Percentiles rank a stretch among this genome's conserved stretches.
Conservation (phyloP, 2,329 filamentous ascomycete genomes). For the Fusarium duplospermum region DNA sequence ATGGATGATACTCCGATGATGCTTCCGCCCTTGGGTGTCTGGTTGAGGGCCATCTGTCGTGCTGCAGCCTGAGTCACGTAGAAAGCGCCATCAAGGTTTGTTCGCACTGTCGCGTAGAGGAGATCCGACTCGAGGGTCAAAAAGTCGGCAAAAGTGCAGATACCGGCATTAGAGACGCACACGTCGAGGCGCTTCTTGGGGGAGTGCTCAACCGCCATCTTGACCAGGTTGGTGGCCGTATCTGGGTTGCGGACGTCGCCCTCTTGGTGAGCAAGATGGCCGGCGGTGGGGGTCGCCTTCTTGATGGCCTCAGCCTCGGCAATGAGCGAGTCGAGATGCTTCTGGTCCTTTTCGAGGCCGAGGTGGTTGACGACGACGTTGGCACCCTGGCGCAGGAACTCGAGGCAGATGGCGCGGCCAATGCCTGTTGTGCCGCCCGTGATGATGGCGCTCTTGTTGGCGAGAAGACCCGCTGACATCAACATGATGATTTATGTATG, state of each 20-base stretch:
- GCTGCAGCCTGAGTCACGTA: slow-evolving; percentile 88
- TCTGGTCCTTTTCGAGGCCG: slow-evolving; percentile 64
- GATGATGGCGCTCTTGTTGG: slow-evolving; percentile 83
- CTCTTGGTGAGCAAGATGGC: slow-evolving; percentile 73
- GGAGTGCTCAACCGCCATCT: slow-evolving; percentile 68
- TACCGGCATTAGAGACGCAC: slow-evolving; percentile 88
- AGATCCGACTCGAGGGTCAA: slow-evolving; percentile 78
- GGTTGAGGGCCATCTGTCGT: slow-evolving; percentile 77
- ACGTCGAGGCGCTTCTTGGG: slow-evolving; percentile 71
- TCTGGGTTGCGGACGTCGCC: slow-evolving; percentile 83
- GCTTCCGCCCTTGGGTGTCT: slow-evolving; percentile 76
- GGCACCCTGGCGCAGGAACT: slow-evolving; percentile 81
- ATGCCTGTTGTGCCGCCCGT: slow-evolving; percentile 90
- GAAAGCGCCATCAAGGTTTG: slow-evolving; percentile 90
- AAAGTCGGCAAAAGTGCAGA: slow-evolving; percentile 91
- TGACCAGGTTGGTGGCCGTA: slow-evolving; percentile 76
- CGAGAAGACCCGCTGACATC: slow-evolving; percentile 66
- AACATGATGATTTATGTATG: slow-evolving; percentile 51
- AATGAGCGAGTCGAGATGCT: slow-evolving; percentile 65
- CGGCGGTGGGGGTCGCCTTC: slow-evolving; percentile 55
- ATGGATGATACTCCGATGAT: slow-evolving; percentile 84
- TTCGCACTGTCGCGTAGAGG: slow-evolving; percentile 77
- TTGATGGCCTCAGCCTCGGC: slow-evolving; percentile 62
- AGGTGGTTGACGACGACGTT: slow-evolving; percentile 86
- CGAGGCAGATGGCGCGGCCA: slow-evolving; percentile 84